Evolutionary conservation across 2,329 filamentous ascomycete genomes (phyloP), one percentile per base, ranked within the genome.

Genomic region (Fusarium abutilonis): DNA sequence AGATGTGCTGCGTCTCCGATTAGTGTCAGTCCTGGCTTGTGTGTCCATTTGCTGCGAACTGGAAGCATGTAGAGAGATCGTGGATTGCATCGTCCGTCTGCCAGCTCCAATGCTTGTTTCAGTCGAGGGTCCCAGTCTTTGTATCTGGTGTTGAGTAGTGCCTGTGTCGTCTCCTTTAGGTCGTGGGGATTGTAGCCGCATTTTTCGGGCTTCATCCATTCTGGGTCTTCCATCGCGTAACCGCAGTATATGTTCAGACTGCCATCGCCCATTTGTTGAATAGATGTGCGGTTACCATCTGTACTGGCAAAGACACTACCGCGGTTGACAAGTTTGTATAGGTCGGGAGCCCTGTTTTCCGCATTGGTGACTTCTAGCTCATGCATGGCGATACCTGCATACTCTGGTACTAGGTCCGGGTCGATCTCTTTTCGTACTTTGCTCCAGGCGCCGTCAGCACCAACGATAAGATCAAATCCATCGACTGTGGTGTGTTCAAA

Each of bases 1-100:
- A 86, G 66, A 70, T 88, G 85, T 8, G 85, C 85, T 1, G 85
- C 82, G 63, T 88, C 85, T 6, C 86, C 86, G 23, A 87, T 76
- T 13, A 86, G 67, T 0, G 86, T 86, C 5, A 83, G 67, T 0
- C 84, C 83, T 6, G 73, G 69, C 15, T 73, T 74, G 43, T 81
- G 76, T 36, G 76, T 56, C 83, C 84, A 88, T 3, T 64, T 70
- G 41, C 77, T 70, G 2, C 80, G 80, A 2, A 82, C 70, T 0
- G 85, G 84, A 9, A 89, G 76, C 68, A 80, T 79, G 67, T 83
- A 86, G 1, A 88, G 73, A 1, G 78, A 78, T 54, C 80, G 74
- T 3, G 77, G 73, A 1, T 73, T 70, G 53, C 78, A 77, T 13
- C 68, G 60, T 4, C 76, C 80, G 13, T 77, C 72, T 26, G 78